Evolutionary conservation across 495 filamentous ascomycete genomes (phyloP), one percentile per base, ranked within the genome.

Genomic region (Tuber borchii): DNA sequence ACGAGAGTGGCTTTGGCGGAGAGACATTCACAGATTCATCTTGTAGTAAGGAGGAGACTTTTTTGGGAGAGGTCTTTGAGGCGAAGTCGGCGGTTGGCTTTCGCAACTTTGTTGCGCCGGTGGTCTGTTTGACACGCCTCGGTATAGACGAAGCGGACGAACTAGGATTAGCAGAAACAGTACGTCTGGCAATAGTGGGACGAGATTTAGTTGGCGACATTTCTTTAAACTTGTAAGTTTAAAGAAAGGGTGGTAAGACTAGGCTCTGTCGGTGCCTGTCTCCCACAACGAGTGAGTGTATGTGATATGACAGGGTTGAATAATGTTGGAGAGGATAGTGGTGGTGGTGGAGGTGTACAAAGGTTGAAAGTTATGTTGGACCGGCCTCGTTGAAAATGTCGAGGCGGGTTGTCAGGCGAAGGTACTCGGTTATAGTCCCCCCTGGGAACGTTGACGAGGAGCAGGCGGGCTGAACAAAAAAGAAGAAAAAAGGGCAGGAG

Each of bases 151-250:
- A 82, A 39, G 73, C 71, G 17, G 74, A 77, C 40, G 79, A 68
- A 69, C 74, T 68, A 46, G 71, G 48, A 72, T 65, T 34, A 65
- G 78, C 46, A 51, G 78, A 70, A 34, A 65, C 56, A 22, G 68
- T 70, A 42, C 72, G 77, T 69, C 31, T 76, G 40, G 65, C 43
- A 68, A 71, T 68, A 75, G 65, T 61, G 44, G 73, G 73, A 75
- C 71, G 68, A 37, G 77, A 74, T 22, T 80, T 80, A 17, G 80
- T 82, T 73, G 81, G 81, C 72, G 81, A 82, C 81, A 82, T 82
- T 79, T 69, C 42, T 48, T 65, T 65, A 65, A 65, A 65, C 26
- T 65, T 65, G 56, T 19, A 19, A 34, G 56, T 65, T 65, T 65
- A 65, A 65, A 65, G 56, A 65, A 31, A 65, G 14, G 14, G 56